Percentiles rank a stretch among this genome's conserved stretches.
Conservation (phyloP, 306 rosid species). For the Quercus engelmannii region DNA sequence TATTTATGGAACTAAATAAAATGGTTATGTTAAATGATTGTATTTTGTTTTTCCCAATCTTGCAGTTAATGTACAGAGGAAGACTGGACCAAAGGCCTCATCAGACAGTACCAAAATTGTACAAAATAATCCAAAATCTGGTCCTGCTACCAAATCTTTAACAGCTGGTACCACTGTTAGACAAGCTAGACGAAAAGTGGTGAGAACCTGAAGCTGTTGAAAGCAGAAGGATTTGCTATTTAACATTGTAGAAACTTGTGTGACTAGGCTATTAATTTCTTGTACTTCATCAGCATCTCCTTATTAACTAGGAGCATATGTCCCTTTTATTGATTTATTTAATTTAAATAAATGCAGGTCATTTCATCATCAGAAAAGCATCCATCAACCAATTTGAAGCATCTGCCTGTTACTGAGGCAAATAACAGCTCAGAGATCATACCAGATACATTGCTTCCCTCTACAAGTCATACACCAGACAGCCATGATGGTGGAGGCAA, state of each 20-base stretch:
- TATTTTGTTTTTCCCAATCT: slow-evolving; percentile 18
- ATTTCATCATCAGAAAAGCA: slow-evolving; percentile 34
- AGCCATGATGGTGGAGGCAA: slow-evolving; percentile 11
- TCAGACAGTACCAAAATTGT: slow-evolving; percentile 27
- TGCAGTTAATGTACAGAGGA: slow-evolving; percentile 38
- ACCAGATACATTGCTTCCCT: slow-evolving; percentile 11
- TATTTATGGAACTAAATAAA: neutral
- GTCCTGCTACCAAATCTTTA: slow-evolving; percentile 34
- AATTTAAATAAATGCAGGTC: slow-evolving; percentile 38
- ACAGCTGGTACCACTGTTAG: slow-evolving; percentile 39
- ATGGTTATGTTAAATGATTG: neutral
- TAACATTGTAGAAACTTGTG: neutral
- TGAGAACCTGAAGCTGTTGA: slow-evolving; percentile 39
- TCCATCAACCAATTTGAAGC: slow-evolving; percentile 19
- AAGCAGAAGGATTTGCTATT: slow-evolving; percentile 10
- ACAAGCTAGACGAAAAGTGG: slow-evolving; percentile 55
- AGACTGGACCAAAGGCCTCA: slow-evolving; percentile 26
- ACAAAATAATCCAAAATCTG: slow-evolving; percentile 34
- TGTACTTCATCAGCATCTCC: neutral
- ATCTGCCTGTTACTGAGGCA: slow-evolving; percentile 25
- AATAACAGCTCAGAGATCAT: slow-evolving; percentile 28
- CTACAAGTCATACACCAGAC: slow-evolving; percentile 4
- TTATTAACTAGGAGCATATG: slow-evolving; percentile 16
- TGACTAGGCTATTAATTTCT: neutral
- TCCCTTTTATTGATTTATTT: slow-evolving; percentile 12